Conservation (phyloP, 164 flowering plant genomes). For the Pachysandra terminalis region DNA sequence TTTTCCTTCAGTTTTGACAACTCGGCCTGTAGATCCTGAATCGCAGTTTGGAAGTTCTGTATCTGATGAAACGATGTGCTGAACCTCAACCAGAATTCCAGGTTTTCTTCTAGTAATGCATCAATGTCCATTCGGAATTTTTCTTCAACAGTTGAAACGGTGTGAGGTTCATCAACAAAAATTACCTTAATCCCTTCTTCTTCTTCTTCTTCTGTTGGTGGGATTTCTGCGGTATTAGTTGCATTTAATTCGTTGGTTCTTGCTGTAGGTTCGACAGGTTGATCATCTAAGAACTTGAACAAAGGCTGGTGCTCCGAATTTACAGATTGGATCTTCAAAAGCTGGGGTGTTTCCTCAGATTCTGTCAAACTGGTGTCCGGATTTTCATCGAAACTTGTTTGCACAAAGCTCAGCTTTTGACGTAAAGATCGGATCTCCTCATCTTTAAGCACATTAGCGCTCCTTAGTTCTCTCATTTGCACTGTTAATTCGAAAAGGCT, state of each 20-base stretch:
- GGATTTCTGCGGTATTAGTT: neutral
- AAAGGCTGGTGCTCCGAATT: conserved; percentile 8
- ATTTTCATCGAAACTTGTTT: conserved; percentile 10
- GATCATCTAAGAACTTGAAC: conserved; percentile 3
- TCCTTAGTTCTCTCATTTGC: conserved; percentile 51
- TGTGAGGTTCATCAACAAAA: conserved; percentile 12
- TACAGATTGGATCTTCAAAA: conserved; percentile 12
- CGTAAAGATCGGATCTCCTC: conserved; percentile 45
- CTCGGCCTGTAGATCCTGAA: conserved; percentile 52
- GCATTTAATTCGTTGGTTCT: conserved; percentile 8
- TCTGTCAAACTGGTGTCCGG: neutral
- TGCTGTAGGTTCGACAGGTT: conserved; percentile 3
- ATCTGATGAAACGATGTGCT: conserved; percentile 67
- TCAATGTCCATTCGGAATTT: conserved; percentile 58
- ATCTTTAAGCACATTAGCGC: conserved; percentile 44
- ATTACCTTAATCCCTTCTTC: conserved; percentile 11
- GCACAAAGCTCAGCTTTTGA: conserved; percentile 24
- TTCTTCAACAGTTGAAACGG: conserved; percentile 36
- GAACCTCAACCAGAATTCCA: conserved; percentile 79
- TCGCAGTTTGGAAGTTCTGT: conserved; percentile 51
- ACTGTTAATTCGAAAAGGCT: conserved; percentile 36
- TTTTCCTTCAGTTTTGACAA: conserved; percentile 24
- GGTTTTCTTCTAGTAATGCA: conserved; percentile 60
- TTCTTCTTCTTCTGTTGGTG: conserved; percentile 12
- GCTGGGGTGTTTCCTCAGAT: neutral